These are phyloP conservation scores for Saposhnikovia divaricata DNA, from an alignment of 129 eudicot genomes.

Conservation along the genomic window DNA sequence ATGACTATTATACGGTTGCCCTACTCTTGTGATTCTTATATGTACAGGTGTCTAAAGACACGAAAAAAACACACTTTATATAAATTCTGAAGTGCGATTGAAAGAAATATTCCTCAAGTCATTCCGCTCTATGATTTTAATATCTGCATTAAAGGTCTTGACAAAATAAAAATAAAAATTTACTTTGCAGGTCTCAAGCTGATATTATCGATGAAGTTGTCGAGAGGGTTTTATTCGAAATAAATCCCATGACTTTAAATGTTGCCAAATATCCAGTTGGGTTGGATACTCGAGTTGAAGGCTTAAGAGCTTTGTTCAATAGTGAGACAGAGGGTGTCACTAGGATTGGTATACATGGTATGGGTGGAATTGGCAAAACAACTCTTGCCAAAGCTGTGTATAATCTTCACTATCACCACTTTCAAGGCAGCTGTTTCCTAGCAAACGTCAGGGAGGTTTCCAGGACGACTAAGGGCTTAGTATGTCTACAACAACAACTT, in stretches of 20 bases:
- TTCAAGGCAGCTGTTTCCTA: neutral
- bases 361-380: slow-evolving; percentile 2
- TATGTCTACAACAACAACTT: neutral
- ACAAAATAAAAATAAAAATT: too few relatives aligned
- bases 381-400: slow-evolving; percentile 1
- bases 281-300: neutral
- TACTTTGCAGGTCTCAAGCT: neutral
- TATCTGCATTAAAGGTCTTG: too few relatives aligned
- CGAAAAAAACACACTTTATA: too few relatives aligned
- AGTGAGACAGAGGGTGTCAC: neutral
- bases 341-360: slow-evolving; percentile 2
- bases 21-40: neutral
- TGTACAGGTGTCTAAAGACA: too few relatives aligned
- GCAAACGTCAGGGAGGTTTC: neutral
- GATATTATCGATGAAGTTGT: neutral
- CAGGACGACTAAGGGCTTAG: neutral
- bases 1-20: neutral
- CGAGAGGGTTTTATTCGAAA: neutral
- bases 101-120: too few relatives aligned
- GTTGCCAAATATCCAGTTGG: neutral
- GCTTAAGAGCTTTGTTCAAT: neutral
- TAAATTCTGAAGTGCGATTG: too few relatives aligned
- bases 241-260: neutral
- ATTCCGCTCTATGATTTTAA: too few relatives aligned
- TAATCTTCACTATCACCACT: neutral